A percentile compares a stretch with the other conserved stretches of the same genome.
Conservation (phyloP, 108 stramenopile species). For the Chaetoceros muelleri region DNA sequence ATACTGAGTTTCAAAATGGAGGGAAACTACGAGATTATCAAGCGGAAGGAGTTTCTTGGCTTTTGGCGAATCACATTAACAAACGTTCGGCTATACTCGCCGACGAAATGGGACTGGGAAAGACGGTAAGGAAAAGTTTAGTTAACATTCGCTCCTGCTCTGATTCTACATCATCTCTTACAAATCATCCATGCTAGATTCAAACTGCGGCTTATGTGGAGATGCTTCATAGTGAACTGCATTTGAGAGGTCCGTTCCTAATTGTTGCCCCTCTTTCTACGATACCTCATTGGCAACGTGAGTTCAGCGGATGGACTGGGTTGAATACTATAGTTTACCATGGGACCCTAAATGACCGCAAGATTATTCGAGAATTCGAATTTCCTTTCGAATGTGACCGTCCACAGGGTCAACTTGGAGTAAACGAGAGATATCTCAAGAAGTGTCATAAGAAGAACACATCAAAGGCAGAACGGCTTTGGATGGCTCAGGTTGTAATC, state of each 20-base stretch:
- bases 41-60: slow-evolving; percentile 89
- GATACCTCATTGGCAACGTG: slow-evolving; percentile 91
- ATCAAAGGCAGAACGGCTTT: slow-evolving; percentile 31
- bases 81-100: slow-evolving; percentile 79
- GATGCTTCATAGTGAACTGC: slow-evolving; percentile 35
- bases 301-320: slow-evolving; percentile 84
- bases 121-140: slow-evolving; percentile 4
- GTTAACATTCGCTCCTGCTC: neutral
- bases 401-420: slow-evolving; percentile 28
- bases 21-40: slow-evolving; percentile 88
- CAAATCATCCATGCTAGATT: slow-evolving; percentile 33
- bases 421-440: slow-evolving; percentile 54
- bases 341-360: slow-evolving; percentile 73
- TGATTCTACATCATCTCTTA: neutral
- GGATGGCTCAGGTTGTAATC: slow-evolving; percentile 88
- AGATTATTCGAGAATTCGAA: slow-evolving; percentile 66
- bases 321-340: slow-evolving; percentile 95
- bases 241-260: slow-evolving; percentile 60
- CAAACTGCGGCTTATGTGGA: slow-evolving; percentile 78
- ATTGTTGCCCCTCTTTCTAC: slow-evolving; percentile 92
- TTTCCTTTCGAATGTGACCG: slow-evolving; percentile 63
- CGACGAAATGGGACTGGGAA: slow-evolving; percentile 95
- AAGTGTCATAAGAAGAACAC: slow-evolving; percentile 29
- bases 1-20: slow-evolving; percentile 55
- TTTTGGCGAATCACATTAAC: slow-evolving; percentile 74